phyloP scores from a whole-genome alignment of 768 basidiomycete species.

The Dentipellis sp. region DNA sequence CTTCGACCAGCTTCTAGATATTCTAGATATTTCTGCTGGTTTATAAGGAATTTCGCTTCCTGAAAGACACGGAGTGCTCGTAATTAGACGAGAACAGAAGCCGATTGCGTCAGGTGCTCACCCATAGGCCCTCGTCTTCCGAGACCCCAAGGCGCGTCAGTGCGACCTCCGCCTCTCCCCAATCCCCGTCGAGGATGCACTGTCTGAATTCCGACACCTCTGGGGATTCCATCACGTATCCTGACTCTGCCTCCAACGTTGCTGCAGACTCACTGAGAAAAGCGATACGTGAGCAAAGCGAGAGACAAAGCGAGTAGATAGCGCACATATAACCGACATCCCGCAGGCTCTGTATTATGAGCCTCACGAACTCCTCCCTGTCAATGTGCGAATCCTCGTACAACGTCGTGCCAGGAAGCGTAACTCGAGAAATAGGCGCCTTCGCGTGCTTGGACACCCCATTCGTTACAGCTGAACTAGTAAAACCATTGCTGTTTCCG shows the following conservation, averaged over 20 bases:
- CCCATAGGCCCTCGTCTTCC: conserved; percentile 62
- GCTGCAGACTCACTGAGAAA: conserved; percentile 71
- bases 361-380: conserved; percentile 83
- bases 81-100: too few species aligned
- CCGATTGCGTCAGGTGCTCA: conserved; percentile 24
- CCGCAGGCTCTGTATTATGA: conserved; percentile 81
- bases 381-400: conserved; percentile 75
- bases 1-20: conserved; percentile 74
- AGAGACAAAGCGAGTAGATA: not conserved
- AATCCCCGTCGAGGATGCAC: conserved; percentile 70
- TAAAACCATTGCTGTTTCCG: conserved; percentile 23
- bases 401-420: conserved; percentile 61
- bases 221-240: conserved; percentile 73
- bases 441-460: conserved; percentile 42
- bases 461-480: conserved; percentile 16
- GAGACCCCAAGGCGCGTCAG: conserved; percentile 60
- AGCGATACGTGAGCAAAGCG: conserved; percentile 11
- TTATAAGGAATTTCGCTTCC: conserved; percentile 82
- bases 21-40: conserved; percentile 94
- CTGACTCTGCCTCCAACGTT: conserved; percentile 87
- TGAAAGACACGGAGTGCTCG: conserved; percentile 19
- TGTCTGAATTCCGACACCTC: conserved; percentile 75
- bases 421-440: conserved; percentile 46
- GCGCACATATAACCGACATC: conserved; percentile 66
- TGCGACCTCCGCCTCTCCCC: conserved; percentile 68